Conservation (phyloP, 208 protist genomes). For the Leishmania amazonensis region DNA sequence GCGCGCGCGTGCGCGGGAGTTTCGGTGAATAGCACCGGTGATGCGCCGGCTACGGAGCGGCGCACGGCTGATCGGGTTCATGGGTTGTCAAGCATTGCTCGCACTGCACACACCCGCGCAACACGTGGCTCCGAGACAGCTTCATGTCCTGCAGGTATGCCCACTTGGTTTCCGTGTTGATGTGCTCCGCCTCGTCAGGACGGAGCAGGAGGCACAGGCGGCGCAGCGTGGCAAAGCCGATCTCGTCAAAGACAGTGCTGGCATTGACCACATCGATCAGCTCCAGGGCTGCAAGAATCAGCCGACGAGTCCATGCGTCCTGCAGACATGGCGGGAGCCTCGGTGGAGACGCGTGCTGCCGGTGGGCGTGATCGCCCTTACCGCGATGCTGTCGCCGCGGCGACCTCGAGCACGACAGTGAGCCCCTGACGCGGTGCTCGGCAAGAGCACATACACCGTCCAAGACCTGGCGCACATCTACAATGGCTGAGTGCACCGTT, state of each 20-base stretch:
- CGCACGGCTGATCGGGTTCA: slow-evolving; percentile 9
- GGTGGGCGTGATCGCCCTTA: background rate
- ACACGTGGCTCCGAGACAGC: slow-evolving; percentile 50
- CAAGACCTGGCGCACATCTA: slow-evolving; percentile 27
- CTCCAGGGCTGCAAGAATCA: slow-evolving; percentile 51
- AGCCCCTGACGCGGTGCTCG: slow-evolving; percentile 18
- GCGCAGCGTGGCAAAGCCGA: slow-evolving; percentile 62
- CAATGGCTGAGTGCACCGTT: slow-evolving; percentile 45
- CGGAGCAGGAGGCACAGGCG: slow-evolving; percentile 59
- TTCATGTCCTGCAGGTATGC: slow-evolving; percentile 73
- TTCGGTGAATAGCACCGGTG: background rate
- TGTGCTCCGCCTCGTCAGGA: slow-evolving; percentile 48
- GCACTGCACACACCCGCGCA: slow-evolving; percentile 52
- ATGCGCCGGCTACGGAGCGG: slow-evolving; percentile 1
- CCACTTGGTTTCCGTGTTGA: slow-evolving; percentile 67
- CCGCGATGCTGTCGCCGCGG: slow-evolving; percentile 5
- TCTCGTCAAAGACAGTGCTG: slow-evolving; percentile 74
- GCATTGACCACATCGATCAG: slow-evolving; percentile 66
- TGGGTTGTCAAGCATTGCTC: slow-evolving; percentile 34
- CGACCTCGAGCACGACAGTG: background rate
- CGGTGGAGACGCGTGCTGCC: background rate
- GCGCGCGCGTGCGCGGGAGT: background rate
- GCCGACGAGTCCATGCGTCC: slow-evolving; percentile 42
- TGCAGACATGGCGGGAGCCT: slow-evolving; percentile 14
- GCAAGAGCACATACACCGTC: slow-evolving; percentile 28